phyloP scores from a whole-genome alignment of 805 yeast species.

The Myxozyma melibiosi region DNA sequence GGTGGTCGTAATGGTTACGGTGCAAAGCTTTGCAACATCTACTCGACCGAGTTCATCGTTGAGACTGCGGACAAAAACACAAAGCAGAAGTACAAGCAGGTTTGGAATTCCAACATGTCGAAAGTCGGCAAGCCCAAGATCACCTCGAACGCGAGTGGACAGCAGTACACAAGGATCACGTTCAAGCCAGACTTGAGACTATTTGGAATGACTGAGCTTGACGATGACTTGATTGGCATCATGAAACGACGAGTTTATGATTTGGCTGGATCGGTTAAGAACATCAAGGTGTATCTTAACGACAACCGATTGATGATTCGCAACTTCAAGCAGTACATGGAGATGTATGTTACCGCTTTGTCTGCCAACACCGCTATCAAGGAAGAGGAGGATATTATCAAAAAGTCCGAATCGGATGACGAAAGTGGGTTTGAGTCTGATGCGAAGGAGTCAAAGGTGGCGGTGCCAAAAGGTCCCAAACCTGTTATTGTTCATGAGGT shows the following conservation, averaged over 20 bases:
- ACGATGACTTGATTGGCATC: constrained; percentile 79
- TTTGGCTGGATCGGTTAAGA: constrained; percentile 89
- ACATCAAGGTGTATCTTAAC: constrained; percentile 75
- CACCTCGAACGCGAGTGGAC: constrained; percentile 52
- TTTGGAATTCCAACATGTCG: constrained; percentile 87
- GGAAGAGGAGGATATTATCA: constrained; percentile 46
- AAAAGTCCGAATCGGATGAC: constrained; percentile 39
- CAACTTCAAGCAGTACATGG: constrained; percentile 84
- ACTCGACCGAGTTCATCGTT: constrained; percentile 80
- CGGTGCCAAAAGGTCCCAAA: constrained; percentile 36
- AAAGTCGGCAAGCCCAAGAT: constrained; percentile 75
- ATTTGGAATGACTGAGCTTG: constrained; percentile 82
- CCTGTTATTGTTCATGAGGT: constrained; percentile 62
- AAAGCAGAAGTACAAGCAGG: constrained; percentile 70
- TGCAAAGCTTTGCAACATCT: constrained; percentile 94
- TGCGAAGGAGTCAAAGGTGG: constrained; percentile 44
- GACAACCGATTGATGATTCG: constrained; percentile 68
- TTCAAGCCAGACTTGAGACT: constrained; percentile 85
- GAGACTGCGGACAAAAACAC: constrained; percentile 82
- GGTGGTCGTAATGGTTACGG: constrained; percentile 99
- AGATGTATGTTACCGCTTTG: constrained; percentile 80
- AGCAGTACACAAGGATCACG: constrained; percentile 82
- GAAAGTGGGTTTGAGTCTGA: constrained; percentile 43
- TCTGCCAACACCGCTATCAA: constrained; percentile 38
- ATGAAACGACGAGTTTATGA: constrained; percentile 93